Evolutionary conservation across 805 yeast genomes (phyloP), one percentile per base, ranked within the genome.

Genomic region (Saturnispora sanitii): DNA sequence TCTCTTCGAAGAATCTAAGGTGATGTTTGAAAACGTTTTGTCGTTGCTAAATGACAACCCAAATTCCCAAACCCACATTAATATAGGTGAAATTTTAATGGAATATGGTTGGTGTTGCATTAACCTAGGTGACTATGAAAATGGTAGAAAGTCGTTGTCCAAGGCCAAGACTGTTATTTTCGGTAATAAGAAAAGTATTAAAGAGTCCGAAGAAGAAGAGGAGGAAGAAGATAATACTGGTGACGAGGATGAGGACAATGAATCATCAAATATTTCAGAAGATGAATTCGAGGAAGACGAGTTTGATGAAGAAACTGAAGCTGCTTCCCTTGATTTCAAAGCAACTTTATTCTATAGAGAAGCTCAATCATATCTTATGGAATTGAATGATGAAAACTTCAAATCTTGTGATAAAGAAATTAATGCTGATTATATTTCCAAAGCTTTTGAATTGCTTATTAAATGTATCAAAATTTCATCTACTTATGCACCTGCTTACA

Each of bases 71-170:
- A n/a, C n/a, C n/a, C n/a, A n/a, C n/a, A 34, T 33, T 12, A 23
- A 40, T 29, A 17, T 40, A 8, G 38, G 42, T 17, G 42, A 34
- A 23, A 38, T 40, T 5, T 25, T 40, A 12, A 28, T 40, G 16
- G 94, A 87, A 50, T 66, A 77, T 19, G 77, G 86, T 5, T 88
- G 96, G 96, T 79, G 94, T 52, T 60, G 74, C 44, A 64, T 84
- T 12, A 71, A 71, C 44, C 54, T 78, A 12, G 73, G 73, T 2
- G 61, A 77, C 2, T 62, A 56, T 45, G 64, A 55, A 3, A 47
- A 52, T 3, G 95, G 92, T 9, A 63, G 83, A 40, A 49, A 57
- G 3, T 67, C 69, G 1, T 58, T 82, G n/a, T 43, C 58, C 4
- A 51, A 55, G 16, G 70, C 80, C 2, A 57, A 79, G 18, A 46